These are phyloP conservation scores for Eurotiales sp. DNA, from an alignment of 2,329 filamentous ascomycete species.

Conservation along the genomic window DNA sequence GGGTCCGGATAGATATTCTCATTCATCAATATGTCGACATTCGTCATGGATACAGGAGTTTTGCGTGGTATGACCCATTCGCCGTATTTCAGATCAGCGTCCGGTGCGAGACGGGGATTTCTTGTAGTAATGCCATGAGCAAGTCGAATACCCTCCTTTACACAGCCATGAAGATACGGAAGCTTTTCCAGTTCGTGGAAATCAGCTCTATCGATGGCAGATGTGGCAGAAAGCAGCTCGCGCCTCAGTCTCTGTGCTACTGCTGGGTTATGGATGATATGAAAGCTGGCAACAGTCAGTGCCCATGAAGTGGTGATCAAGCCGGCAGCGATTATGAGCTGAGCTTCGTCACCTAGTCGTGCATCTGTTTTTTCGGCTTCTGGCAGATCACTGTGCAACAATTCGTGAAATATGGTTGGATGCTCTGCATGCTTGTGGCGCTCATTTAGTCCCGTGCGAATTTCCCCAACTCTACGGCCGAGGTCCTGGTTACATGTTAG, in stretches of 20 bases:
- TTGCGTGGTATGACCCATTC: slow-evolving; percentile 10
- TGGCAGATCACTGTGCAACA: slow-evolving; percentile 26
- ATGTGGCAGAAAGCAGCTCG: slow-evolving; percentile 15
- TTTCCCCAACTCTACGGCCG: slow-evolving; percentile 15
- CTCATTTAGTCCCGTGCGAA: slow-evolving; percentile 10
- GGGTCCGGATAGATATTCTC: slow-evolving; percentile 24
- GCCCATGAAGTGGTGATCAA: slow-evolving; percentile 30
- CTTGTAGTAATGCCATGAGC: slow-evolving; percentile 8
- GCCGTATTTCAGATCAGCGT: slow-evolving; percentile 2
- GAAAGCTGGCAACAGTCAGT: slow-evolving; percentile 20
- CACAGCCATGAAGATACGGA: slow-evolving; percentile 24
- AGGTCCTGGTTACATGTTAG: slow-evolving; percentile 14
- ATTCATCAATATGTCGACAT: slow-evolving; percentile 10
- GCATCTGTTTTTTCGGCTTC: slow-evolving; percentile 31
- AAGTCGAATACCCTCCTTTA: slow-evolving; percentile 20
- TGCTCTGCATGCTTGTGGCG: slow-evolving; percentile 12
- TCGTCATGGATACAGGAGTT: slow-evolving; percentile 8
- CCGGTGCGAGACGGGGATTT: slow-evolving; percentile 6
- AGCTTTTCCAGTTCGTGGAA: slow-evolving; percentile 22
- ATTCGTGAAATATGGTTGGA: slow-evolving; percentile 29
- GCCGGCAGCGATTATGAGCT: slow-evolving; percentile 28
- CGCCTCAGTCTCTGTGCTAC: slow-evolving; percentile 18
- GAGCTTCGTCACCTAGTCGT: slow-evolving; percentile 30
- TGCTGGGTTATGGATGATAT: slow-evolving; percentile 19
- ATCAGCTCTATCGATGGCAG: neutral